Base-by-base conservation (phyloP, 768 basidiomycete species). In the Suillus discolor region DNA sequence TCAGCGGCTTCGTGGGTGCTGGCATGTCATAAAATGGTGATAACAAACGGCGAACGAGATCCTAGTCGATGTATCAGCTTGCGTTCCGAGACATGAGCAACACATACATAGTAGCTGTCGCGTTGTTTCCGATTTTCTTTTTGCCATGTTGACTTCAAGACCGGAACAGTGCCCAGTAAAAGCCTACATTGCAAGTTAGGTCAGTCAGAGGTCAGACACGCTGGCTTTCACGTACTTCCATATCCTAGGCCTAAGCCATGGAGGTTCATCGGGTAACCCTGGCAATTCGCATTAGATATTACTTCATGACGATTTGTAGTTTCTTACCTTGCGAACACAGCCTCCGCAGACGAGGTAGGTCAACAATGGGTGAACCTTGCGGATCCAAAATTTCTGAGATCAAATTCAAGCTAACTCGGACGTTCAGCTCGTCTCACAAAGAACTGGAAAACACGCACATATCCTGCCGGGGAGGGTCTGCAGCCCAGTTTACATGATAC, bases 191-290 rank as follows among this genome's bases (percentile, higher is more conserved):
- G 60, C 23, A 47, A 63, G 36, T 54, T 42, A 68, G 34, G 54
- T 67, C 63, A 67, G 49, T 65, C n/a, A 53, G 36, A 36, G 55
- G 65, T 63, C 38, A 16, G 41, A 18, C 64, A 53, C 28, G 13
- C 57, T 25, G 25, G 23, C 45, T 28, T 41, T 53, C 38, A 78
- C 88, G 73, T 67, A 91, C 92, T 86, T 91, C 92, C 92, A 93
- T 70, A 91, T 81, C 51, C 89, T 83, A 36, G 91, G 89, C 49
- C 92, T 84, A 68, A 93, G 80, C 90, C 91, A 93, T 6, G 83
- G 77, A 51, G 92, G 92, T 70, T 89, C 83, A 69, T 90, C 86
- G 59, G 91, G 89, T 55, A 93, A 84, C 65, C 91, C 91, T 93
- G 66, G 38, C 20, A 18, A 13, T 28, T 42, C 28, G 12, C 25